Conservation (phyloP, 352 stramenopile genomes). For the Phytophthora sp. region DNA sequence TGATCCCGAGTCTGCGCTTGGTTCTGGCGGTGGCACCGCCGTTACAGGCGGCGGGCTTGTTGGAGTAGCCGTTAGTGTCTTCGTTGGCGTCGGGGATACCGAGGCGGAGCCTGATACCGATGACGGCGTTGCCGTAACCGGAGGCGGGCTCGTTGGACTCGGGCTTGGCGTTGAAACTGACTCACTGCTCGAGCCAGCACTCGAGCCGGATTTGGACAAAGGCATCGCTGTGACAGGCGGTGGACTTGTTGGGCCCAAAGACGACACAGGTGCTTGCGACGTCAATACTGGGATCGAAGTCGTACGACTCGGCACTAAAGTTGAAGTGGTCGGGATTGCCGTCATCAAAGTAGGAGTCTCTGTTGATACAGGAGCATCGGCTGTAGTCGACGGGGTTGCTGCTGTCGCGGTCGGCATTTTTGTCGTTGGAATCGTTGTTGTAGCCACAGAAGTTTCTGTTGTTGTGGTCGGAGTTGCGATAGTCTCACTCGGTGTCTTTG, state of each 20-base stretch:
- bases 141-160: slow-evolving; percentile 27
- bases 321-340: background rate
- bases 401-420: background rate
- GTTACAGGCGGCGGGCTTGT: slow-evolving; percentile 27
- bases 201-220: slow-evolving; percentile 11
- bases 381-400: background rate
- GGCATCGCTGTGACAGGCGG: slow-evolving; percentile 21
- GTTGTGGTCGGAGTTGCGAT: background rate
- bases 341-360: background rate
- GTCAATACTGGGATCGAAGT: background rate
- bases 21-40: slow-evolving; percentile 4
- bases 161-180: slow-evolving; percentile 15
- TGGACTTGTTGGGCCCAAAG: slow-evolving; percentile 14
- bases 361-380: background rate
- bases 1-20: slow-evolving; percentile 17
- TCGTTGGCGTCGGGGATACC: slow-evolving; percentile 3
- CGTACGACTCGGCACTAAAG: background rate
- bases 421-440: background rate
- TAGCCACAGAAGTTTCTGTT: background rate
- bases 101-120: slow-evolving; percentile 13
- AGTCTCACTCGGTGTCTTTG: background rate
- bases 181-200: slow-evolving; percentile 7
- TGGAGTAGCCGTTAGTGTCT: slow-evolving; percentile 12
- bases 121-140: slow-evolving; percentile 26
- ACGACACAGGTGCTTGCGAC: background rate